These are phyloP conservation scores for Gymnopilus dilepis DNA, from an alignment of 768 basidiomycete species.

Conservation along the genomic window DNA sequence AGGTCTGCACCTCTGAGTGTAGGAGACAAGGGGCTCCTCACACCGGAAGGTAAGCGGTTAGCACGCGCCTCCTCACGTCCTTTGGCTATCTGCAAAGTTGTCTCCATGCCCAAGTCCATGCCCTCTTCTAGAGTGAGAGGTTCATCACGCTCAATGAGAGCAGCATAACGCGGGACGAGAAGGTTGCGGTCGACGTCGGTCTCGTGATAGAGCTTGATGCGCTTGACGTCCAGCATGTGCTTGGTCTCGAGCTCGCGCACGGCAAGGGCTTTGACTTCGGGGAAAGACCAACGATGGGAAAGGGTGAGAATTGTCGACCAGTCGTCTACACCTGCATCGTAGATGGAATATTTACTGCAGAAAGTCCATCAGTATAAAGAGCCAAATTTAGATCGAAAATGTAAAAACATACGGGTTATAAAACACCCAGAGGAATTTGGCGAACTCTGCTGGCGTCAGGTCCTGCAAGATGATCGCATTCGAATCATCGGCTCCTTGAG, in stretches of 20 bases:
- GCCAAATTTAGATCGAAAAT: too few relatives aligned
- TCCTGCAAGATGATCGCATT: constrained; percentile 48
- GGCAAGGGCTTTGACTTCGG: constrained; percentile 55
- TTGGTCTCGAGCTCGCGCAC: constrained; percentile 58
- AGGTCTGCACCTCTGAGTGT: constrained; percentile 38
- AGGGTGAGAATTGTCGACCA: constrained; percentile 64
- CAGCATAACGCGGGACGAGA: constrained; percentile 56
- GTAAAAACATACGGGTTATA: constrained; percentile 54
- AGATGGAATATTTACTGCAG: constrained; percentile 61
- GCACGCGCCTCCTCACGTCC: constrained; percentile 57
- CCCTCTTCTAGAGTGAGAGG: constrained; percentile 62
- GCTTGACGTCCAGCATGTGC: constrained; percentile 51
- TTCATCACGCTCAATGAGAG: constrained; percentile 54
- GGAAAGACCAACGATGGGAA: constrained; percentile 59
- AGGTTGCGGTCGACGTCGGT: constrained; percentile 53
- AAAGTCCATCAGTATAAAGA: too few relatives aligned
- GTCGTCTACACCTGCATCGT: constrained; percentile 50
- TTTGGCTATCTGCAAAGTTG: constrained; percentile 52
- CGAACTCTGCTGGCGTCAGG: constrained; percentile 45
- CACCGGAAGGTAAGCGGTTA: constrained; percentile 33
- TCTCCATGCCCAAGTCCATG: constrained; percentile 59
- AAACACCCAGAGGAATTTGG: constrained; percentile 56
- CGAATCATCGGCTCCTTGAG: constrained; percentile 42
- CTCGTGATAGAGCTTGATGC: constrained; percentile 60
- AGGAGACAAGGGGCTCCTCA: constrained; percentile 40